A percentile compares a stretch with the other conserved stretches of the same genome.
phyloP scores from a whole-genome alignment of 73 alveolate genomes.

The Loxodes magnus region DNA sequence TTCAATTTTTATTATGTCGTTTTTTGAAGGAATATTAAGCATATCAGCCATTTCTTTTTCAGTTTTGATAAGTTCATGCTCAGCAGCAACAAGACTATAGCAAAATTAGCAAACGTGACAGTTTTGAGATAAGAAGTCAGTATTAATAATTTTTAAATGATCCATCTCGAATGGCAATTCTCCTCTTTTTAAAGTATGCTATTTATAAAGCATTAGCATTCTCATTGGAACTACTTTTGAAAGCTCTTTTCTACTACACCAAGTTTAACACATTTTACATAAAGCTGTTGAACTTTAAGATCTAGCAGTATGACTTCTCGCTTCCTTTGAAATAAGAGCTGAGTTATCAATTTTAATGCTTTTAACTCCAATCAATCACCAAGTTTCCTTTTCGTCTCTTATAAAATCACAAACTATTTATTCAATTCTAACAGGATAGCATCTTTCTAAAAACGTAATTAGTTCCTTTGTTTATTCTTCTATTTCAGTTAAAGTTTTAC shows the following conservation, averaged over 20 bases:
- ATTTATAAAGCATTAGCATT: conserved; percentile 17
- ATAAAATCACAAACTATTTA: conserved; percentile 47
- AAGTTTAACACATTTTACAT: conserved; percentile 33
- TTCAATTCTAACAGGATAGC: conserved; percentile 39
- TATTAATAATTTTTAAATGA: conserved; percentile 1
- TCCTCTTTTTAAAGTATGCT: not conserved
- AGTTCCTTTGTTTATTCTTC: conserved; percentile 39
- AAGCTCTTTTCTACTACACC: conserved; percentile 20
- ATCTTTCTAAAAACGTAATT: conserved; percentile 34
- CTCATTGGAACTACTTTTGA: conserved; percentile 21
- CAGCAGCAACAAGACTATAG: conserved; percentile 87
- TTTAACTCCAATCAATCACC: conserved; percentile 51
- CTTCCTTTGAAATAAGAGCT: no score
- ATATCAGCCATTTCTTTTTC: conserved; percentile 74
- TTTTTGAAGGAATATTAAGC: conserved; percentile 75
- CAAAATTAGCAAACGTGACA: conserved; percentile 87
- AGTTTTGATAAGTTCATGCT: conserved; percentile 89
- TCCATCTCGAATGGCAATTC: conserved; percentile 4
- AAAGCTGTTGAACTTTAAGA: no score
- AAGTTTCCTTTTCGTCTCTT: conserved; percentile 37
- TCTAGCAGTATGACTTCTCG: no score
- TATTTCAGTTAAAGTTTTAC: conserved; percentile 13
- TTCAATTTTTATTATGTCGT: conserved; percentile 53
- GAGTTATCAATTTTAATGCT: conserved; percentile 32
- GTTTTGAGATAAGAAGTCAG: conserved; percentile 21